Evolutionary conservation across 2,329 filamentous ascomycete species (phyloP).

Genomic region (Atkinsonella hypoxylon): DNA sequence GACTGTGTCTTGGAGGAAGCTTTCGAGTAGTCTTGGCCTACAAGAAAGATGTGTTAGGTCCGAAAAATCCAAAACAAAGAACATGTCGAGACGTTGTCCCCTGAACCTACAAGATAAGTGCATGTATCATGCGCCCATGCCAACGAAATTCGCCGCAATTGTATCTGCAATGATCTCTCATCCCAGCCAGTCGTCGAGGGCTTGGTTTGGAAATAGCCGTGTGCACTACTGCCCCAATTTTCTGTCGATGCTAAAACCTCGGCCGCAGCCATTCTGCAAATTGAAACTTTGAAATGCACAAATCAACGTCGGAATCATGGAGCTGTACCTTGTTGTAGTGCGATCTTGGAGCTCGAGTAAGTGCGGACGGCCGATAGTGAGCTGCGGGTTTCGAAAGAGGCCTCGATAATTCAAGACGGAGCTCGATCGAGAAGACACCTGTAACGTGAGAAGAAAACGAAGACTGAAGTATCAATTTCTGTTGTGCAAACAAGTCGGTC

Average conservation of each 20-base stretch:
- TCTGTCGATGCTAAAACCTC: slow-evolving; percentile 32
- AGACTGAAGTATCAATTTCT: neutral
- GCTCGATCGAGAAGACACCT: neutral
- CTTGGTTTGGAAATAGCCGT: slow-evolving; percentile 24
- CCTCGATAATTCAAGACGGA: neutral
- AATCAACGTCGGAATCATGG: slow-evolving; percentile 39
- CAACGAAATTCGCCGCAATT: slow-evolving; percentile 27
- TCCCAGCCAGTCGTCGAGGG: slow-evolving; percentile 19
- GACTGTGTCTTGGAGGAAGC: neutral
- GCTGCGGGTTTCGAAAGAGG: slow-evolving; percentile 4
- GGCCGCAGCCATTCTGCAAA: slow-evolving; percentile 43
- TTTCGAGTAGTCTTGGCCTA: neutral
- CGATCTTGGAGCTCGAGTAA: neutral
- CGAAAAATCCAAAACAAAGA: neutral
- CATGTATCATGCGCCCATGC: slow-evolving; percentile 1
- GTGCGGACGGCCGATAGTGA: slow-evolving; percentile 6
- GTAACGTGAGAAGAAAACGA: neutral
- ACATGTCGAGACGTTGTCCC: neutral
- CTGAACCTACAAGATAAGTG: neutral
- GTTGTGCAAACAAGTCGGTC: neutral
- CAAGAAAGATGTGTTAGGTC: neutral
- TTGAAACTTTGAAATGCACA: slow-evolving; percentile 31
- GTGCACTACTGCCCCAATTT: slow-evolving; percentile 29
- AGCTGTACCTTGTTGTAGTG: slow-evolving; percentile 20
- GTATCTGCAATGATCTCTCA: slow-evolving; percentile 19